Base-by-base conservation (phyloP, 1,139 yeast species). In the Suhomyces panamericanus region DNA sequence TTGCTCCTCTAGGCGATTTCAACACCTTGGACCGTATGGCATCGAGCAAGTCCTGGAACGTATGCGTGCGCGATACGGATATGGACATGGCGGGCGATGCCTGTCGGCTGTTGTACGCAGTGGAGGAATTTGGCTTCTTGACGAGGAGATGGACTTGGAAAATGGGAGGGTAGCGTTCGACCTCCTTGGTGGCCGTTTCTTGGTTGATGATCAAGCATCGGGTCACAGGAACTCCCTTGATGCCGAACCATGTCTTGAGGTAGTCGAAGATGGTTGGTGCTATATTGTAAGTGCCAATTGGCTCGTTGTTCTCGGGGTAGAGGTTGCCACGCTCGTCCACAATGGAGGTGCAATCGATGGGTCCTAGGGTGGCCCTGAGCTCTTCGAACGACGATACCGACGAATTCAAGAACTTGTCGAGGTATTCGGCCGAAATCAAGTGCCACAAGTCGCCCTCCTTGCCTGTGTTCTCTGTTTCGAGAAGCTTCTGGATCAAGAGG, bases 221-320 rank as follows among this genome's bases (percentile, higher is more conserved):
- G 4, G 68, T 57, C 1, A 83, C 70, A 0, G 85, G 80, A 7
- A 57, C 57, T 0, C 75, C 73, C 3, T 62, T 53, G 13, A 77
- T 41, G 0, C 85, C 87, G 59, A 82, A 83, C 84, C 85, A 80
- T 24, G 70, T 67, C 1, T 60, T 59, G 13, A 84, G 60, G 44
- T 69, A 55, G 2, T 67, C 56, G 54, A 78, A 83, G 1, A 73
- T 69, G 2, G 62, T 59, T 2, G 73, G 71, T 0, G 78, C 66
- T 0, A 82, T 59, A 7, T 55, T 55, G 44, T 51, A 54, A 3
- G 69, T 60, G 17, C 61, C 63, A n/a, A 58, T 58, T 0, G 68
- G 63, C 45, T 66, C 74, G 4, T 57, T 50, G 15, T 57, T 59
- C 38, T 66, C 70, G 4, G 66, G 63, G 35, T 52, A 62, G 42